These are phyloP conservation scores for Aspergillus coremiiformis DNA, from an alignment of 495 filamentous ascomycete species.

Conservation along the genomic window DNA sequence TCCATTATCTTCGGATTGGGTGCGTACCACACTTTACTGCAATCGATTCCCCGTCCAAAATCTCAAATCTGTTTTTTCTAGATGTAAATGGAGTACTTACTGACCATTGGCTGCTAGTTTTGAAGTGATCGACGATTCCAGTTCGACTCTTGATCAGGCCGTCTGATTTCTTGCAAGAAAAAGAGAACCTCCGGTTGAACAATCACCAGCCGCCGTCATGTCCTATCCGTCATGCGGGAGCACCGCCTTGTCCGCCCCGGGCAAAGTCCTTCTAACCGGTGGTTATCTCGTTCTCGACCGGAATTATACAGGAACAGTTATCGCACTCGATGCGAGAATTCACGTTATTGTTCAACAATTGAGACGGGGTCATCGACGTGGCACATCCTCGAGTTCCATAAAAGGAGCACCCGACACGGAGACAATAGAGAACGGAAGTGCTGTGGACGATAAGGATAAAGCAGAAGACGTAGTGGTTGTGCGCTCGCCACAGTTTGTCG, in stretches of 20 bases:
- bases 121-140: background rate
- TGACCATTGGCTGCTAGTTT: background rate
- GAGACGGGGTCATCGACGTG: slow-evolving; percentile 26
- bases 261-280: slow-evolving; percentile 90
- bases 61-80: background rate
- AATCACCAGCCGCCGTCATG: background rate
- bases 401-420: slow-evolving; percentile 7
- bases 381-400: slow-evolving; percentile 16
- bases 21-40: background rate
- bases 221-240: slow-evolving; percentile 13
- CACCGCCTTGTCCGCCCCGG: slow-evolving; percentile 79
- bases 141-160: background rate
- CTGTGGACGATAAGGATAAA: slow-evolving; percentile 20
- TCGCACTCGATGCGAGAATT: slow-evolving; percentile 89
- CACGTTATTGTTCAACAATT: slow-evolving; percentile 67
- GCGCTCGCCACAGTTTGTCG: slow-evolving; percentile 80
- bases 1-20: background rate
- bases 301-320: slow-evolving; percentile 80
- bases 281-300: slow-evolving; percentile 93
- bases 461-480: slow-evolving; percentile 65
- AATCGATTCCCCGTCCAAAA: background rate
- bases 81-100: background rate
- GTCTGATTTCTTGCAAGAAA: background rate
- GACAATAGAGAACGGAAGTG: slow-evolving; percentile 6
- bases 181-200: background rate